These are phyloP conservation scores for Magnusiomyces magnusii DNA, from an alignment of 1,139 yeast species.

Conservation along the genomic window DNA sequence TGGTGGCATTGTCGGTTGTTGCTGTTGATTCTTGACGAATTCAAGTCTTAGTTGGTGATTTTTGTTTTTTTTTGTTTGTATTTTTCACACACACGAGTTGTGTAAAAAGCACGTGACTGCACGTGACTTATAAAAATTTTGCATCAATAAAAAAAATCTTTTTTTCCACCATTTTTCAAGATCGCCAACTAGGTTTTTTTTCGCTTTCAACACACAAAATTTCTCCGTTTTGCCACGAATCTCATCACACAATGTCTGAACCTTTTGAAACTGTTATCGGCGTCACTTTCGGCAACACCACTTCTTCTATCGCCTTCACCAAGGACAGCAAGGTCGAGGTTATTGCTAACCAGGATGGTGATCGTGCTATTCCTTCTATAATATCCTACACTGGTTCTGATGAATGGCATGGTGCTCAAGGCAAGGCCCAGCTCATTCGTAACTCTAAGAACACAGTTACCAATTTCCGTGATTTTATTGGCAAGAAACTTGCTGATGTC, in stretches of 20 bases:
- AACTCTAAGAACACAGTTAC: constrained; percentile 80
- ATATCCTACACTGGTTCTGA: constrained; percentile 88
- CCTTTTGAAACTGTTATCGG: constrained; percentile 60
- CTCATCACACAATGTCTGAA: background rate
- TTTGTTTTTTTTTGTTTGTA: no score
- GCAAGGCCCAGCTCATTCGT: constrained; percentile 84
- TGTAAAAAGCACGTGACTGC: background rate
- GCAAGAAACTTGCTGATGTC: constrained; percentile 61
- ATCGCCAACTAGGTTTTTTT: background rate
- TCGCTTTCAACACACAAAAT: no score
- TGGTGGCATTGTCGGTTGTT: constrained; percentile 12
- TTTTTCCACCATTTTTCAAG: background rate
- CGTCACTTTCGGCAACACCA: constrained; percentile 92
- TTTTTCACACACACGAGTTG: no score
- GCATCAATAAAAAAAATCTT: background rate
- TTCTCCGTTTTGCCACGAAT: background rate
- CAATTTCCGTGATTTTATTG: constrained; percentile 91
- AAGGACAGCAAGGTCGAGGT: constrained; percentile 92
- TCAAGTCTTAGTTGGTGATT: background rate
- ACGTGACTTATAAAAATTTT: background rate
- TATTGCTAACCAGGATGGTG: constrained; percentile 99
- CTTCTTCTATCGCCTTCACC: constrained; percentile 91
- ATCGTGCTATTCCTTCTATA: constrained; percentile 91
- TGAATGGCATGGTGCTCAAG: constrained; percentile 97
- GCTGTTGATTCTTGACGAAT: background rate